These are phyloP conservation scores for Acanthamoeba royreba DNA, from an alignment of 208 protist genomes.

Conservation along the genomic window DNA sequence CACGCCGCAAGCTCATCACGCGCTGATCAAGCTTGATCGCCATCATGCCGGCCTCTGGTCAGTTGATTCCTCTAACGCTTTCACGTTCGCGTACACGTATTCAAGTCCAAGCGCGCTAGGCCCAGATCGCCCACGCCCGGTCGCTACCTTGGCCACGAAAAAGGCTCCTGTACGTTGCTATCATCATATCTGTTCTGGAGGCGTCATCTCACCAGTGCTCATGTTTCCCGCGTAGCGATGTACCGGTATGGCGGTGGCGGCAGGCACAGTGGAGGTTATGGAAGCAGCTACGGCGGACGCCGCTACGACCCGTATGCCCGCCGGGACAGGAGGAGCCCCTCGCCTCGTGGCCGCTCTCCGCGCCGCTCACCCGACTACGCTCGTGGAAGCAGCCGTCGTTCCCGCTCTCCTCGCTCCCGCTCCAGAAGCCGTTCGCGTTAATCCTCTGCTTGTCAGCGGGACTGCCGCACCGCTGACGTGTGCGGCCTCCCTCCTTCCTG, in stretches of 20 bases:
- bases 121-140: not conserved
- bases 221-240: not conserved
- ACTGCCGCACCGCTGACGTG: not conserved
- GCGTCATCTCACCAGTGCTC: not conserved
- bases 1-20: too few relatives aligned
- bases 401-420: not conserved
- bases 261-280: not conserved
- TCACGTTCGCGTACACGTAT: not conserved
- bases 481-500: not conserved
- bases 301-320: not conserved
- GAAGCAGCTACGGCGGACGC: not conserved
- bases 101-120: slow-evolving; percentile 8
- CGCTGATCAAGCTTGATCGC: too few relatives aligned
- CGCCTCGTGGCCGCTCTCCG: not conserved
- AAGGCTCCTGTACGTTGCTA: not conserved
- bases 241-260: not conserved
- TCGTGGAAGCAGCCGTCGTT: not conserved
- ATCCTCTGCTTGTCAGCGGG: not conserved
- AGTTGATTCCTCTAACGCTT: not conserved
- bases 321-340: not conserved
- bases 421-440: not conserved
- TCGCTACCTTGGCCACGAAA: slow-evolving; percentile 27
- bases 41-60: too few relatives aligned
- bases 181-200: not conserved
- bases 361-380: not conserved